Percentiles rank a stretch among this genome's conserved stretches.
Evolutionary conservation across 306 rosid genomes (phyloP).

Genomic region (Trifolium subterraneum): DNA sequence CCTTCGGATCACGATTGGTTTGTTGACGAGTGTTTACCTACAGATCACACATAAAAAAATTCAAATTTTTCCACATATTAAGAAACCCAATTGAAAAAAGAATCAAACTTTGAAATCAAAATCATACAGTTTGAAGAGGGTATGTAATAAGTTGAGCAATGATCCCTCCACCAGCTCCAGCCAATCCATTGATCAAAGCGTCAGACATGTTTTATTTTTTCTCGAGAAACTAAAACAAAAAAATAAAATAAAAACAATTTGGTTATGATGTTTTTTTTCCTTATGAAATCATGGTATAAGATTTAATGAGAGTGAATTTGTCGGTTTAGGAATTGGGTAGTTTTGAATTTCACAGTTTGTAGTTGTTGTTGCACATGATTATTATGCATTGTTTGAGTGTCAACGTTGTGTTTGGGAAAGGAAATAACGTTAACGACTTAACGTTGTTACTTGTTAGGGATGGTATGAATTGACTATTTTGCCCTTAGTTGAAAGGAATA

Average conservation of each 20-base stretch:
- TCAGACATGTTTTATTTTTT: slow-evolving; percentile 71
- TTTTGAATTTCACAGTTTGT: slow-evolving; percentile 9
- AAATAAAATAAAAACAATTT: not conserved
- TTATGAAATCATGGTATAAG: slow-evolving; percentile 32
- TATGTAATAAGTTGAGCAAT: slow-evolving; percentile 96
- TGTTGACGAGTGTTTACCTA: slow-evolving; percentile 97
- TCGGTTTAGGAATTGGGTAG: not conserved
- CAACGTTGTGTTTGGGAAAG: slow-evolving; percentile 50
- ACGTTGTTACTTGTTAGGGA: slow-evolving; percentile 8
- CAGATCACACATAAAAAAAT: slow-evolving; percentile 43
- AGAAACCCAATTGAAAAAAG: slow-evolving; percentile 27
- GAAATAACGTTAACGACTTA: slow-evolving; percentile 19
- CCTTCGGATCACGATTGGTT: slow-evolving; percentile 82
- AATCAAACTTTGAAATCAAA: not conserved
- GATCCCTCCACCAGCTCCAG: slow-evolving; percentile 99
- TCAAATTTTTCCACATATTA: not conserved
- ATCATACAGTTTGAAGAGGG: slow-evolving; percentile 87
- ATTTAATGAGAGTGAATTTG: not conserved
- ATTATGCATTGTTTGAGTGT: slow-evolving; percentile 10
- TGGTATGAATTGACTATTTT: slow-evolving; percentile 7
- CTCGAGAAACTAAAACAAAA: slow-evolving; percentile 31
- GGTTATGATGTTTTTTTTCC: not conserved
- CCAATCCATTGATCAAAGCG: slow-evolving; percentile 93
- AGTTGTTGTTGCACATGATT: slow-evolving; percentile 15
- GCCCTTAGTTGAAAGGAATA: slow-evolving; percentile 32